These are phyloP conservation scores for Eucalyptus erythrocorys DNA, from an alignment of 345 rosid species.

Conservation along the genomic window DNA sequence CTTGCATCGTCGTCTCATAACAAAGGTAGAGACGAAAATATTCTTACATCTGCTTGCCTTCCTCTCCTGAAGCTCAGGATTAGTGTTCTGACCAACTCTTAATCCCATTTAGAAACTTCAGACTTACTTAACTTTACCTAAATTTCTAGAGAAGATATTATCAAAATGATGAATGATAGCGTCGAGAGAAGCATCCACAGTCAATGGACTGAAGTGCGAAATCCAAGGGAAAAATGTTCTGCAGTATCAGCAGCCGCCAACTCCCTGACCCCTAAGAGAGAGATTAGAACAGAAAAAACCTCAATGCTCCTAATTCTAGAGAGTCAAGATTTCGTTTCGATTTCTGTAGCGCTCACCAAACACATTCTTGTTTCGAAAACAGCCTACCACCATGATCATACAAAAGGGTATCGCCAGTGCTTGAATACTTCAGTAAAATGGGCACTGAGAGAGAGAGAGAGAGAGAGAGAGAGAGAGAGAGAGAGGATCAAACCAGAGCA, in stretches of 20 bases:
- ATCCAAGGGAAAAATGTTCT: neutral
- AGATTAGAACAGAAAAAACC: neutral
- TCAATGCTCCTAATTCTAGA: neutral
- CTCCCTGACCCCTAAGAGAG: neutral
- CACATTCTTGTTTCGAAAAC: neutral
- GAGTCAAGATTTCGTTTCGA: neutral
- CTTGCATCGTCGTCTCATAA: no score
- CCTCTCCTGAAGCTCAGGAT: neutral
- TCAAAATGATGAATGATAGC: neutral
- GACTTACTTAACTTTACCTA: neutral
- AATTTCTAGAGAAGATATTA: neutral
- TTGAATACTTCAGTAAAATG: neutral
- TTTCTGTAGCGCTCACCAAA: neutral
- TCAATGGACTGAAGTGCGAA: neutral
- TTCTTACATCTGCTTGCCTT: neutral
- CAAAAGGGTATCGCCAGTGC: neutral
- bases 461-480: neutral
- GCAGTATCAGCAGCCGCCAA: neutral
- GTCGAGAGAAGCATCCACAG: neutral
- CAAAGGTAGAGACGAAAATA: neutral
- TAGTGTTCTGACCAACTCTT: neutral
- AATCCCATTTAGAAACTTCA: neutral
- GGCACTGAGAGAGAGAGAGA: neutral
- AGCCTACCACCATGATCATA: neutral
- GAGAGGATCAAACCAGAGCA: neutral